Evolutionary conservation across 192 early-diverging fungal species (phyloP).

Genomic region (Cetraspora pellucida): DNA sequence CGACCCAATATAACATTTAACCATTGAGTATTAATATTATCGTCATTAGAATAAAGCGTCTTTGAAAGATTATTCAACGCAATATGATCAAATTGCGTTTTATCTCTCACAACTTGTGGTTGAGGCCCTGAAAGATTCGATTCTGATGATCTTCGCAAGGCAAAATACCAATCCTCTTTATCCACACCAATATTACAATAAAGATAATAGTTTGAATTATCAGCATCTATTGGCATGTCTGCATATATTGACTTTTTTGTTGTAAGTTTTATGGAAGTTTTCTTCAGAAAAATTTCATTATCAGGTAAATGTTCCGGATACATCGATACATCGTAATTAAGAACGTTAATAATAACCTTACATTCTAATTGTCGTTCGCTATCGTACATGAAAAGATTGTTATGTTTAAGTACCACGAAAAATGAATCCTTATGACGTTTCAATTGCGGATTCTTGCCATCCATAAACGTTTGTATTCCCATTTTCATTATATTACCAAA

Average conservation of each 20-base stretch:
- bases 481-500: constrained; percentile 26
- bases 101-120: constrained; percentile 44
- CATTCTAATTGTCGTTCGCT: constrained; percentile 74
- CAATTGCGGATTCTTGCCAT: background rate
- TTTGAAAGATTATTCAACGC: constrained; percentile 43
- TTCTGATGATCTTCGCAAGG: constrained; percentile 64
- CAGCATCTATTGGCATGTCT: constrained; percentile 32
- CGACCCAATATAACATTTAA: constrained; percentile 83
- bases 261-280: constrained; percentile 55
- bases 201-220: constrained; percentile 51
- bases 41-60: constrained; percentile 55
- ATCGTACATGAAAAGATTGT: constrained; percentile 79
- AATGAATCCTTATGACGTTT: constrained; percentile 53
- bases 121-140: constrained; percentile 20
- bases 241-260: constrained; percentile 35
- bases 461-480: constrained; percentile 23
- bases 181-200: constrained; percentile 66
- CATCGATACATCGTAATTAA: constrained; percentile 65
- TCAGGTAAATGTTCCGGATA: constrained; percentile 55
- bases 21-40: constrained; percentile 61
- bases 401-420: constrained; percentile 73
- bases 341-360: constrained; percentile 68
- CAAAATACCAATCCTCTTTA: constrained; percentile 93
- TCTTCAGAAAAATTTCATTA: constrained; percentile 63
- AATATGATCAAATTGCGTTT: constrained; percentile 41